A percentile compares a stretch with the other conserved stretches of the same genome.
Conservation (phyloP, 2,329 filamentous ascomycete genomes). For the Epichloe amarillans region DNA sequence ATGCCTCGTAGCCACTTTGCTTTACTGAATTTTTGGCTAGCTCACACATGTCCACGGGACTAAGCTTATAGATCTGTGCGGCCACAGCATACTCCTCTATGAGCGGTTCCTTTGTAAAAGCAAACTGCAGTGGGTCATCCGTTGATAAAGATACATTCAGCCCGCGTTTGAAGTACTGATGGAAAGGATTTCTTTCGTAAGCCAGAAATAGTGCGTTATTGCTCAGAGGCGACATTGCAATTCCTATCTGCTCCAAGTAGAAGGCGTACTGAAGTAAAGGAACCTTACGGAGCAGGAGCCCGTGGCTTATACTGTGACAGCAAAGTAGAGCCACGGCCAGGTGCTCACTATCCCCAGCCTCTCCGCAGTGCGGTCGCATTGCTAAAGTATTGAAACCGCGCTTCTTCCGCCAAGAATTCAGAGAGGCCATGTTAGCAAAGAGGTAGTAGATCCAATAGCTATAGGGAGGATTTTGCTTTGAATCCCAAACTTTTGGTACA, state of each 20-base stretch:
- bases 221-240: conserved; percentile 97
- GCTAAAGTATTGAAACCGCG: conserved; percentile 94
- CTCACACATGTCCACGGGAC: conserved; percentile 96
- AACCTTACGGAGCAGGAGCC: conserved; percentile 82
- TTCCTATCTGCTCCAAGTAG: conserved; percentile 94
- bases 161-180: conserved; percentile 88
- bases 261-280: conserved; percentile 93
- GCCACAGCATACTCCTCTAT: conserved; percentile 98
- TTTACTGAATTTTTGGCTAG: conserved; percentile 90
- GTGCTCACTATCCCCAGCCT: conserved; percentile 94
- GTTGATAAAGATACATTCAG: conserved; percentile 93
- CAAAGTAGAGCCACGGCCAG: conserved; percentile 81
- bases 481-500: conserved; percentile 75
- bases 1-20: conserved; percentile 85
- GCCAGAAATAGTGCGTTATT: conserved; percentile 96
- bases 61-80: conserved; percentile 96
- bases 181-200: conserved; percentile 92
- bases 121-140: conserved; percentile 93
- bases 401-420: conserved; percentile 83
- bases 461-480: conserved; percentile 92
- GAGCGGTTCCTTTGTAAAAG: conserved; percentile 93
- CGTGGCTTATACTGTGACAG: conserved; percentile 95
- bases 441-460: conserved; percentile 99
- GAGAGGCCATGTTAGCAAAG: conserved; percentile 82
- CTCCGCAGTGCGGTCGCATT: conserved; percentile 85